phyloP scores from a whole-genome alignment of 2,329 filamentous ascomycete species.

The Aspergillus versicolor region DNA sequence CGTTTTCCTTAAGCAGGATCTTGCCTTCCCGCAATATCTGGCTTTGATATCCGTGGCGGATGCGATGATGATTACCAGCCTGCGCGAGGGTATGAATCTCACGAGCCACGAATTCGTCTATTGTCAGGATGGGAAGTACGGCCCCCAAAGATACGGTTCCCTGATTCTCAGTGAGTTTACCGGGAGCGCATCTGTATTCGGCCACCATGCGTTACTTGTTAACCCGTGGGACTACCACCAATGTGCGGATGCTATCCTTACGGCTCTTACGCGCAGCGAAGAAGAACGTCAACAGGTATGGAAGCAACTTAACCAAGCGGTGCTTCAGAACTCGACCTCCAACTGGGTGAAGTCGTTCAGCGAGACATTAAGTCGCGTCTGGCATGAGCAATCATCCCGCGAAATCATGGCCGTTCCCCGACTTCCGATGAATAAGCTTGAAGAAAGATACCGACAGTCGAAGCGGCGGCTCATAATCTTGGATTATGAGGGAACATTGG shows the following conservation, averaged over 20 bases:
- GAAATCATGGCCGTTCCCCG: conserved; percentile 86
- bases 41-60: conserved; percentile 87
- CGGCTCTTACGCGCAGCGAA: conserved; percentile 75
- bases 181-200: conserved; percentile 83
- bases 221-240: conserved; percentile 95
- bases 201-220: conserved; percentile 75
- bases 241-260: conserved; percentile 81
- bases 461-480: conserved; percentile 78
- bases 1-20: conserved; percentile 92
- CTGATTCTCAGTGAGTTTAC: conserved; percentile 95
- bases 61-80: conserved; percentile 88
- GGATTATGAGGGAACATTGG: conserved; percentile 90
- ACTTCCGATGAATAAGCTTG: conserved; percentile 66
- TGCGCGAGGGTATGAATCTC: conserved; percentile 96
- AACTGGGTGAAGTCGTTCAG: conserved; percentile 82
- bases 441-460: conserved; percentile 64
- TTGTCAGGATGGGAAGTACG: conserved; percentile 79
- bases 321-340: conserved; percentile 77
- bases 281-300: conserved; percentile 75
- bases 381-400: conserved; percentile 79
- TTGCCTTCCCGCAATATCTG: conserved; percentile 89
- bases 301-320: conserved; percentile 68
- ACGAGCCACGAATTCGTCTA: conserved; percentile 93
- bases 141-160: conserved; percentile 77
- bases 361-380: conserved; percentile 68